These are phyloP conservation scores for Bifiguratus adelaidae DNA, from an alignment of 192 early-diverging fungal genomes.

Conservation along the genomic window DNA sequence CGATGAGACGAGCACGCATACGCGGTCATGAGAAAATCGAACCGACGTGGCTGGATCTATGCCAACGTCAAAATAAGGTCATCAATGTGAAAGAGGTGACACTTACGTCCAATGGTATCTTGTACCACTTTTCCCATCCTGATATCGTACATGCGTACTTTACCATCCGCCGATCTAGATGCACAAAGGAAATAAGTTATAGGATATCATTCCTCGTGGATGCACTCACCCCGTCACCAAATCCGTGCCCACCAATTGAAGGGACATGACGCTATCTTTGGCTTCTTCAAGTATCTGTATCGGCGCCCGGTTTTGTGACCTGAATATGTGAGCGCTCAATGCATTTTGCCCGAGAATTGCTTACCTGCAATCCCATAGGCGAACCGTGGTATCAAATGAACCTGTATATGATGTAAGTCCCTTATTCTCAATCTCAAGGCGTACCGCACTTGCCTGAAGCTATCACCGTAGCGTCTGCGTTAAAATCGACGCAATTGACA, in stretches of 20 bases:
- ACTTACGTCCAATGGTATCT: constrained; percentile 66
- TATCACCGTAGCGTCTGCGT: constrained; percentile 62
- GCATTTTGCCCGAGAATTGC: not conserved
- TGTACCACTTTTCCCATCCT: constrained; percentile 56
- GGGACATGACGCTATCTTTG: constrained; percentile 77
- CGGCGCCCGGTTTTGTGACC: constrained; percentile 47
- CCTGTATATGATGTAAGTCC: constrained; percentile 11
- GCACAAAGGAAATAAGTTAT: not conserved
- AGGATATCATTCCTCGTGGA: not conserved
- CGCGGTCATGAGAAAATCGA: constrained; percentile 48
- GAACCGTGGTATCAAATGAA: constrained; percentile 59
- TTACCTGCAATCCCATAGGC: constrained; percentile 72
- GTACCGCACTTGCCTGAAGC: constrained; percentile 53
- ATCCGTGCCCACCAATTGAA: constrained; percentile 58
- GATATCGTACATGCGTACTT: constrained; percentile 76
- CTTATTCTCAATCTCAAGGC: not conserved
- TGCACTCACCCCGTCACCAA: constrained; percentile 57
- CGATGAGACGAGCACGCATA: constrained; percentile 64
- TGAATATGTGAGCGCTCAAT: not conserved
- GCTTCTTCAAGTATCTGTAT: constrained; percentile 78
- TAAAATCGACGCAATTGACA: constrained; percentile 79
- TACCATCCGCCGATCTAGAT: constrained; percentile 68
- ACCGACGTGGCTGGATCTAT: constrained; percentile 70
- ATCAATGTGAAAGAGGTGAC: not conserved
- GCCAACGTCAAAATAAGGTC: constrained; percentile 2